Percentiles rank a stretch among this genome's conserved stretches.
Conservation (phyloP, 2,329 filamentous ascomycete genomes). For the Emergomyces africanus region DNA sequence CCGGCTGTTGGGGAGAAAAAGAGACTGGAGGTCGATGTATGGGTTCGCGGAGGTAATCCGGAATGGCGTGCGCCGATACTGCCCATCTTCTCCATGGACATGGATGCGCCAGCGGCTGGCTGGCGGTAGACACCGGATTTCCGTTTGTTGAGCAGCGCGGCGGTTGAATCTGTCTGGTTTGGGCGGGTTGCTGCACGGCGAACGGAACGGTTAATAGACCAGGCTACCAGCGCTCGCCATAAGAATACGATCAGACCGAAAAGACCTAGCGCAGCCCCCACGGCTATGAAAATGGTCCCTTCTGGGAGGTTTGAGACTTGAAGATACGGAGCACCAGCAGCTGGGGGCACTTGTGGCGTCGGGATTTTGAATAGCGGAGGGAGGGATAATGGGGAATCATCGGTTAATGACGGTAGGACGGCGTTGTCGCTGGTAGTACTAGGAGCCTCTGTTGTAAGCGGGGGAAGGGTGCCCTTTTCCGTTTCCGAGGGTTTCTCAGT, state of each 20-base stretch:
- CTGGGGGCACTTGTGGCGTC: slow-evolving; percentile 66
- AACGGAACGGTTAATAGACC: slow-evolving; percentile 83
- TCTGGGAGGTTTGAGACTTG: slow-evolving; percentile 72
- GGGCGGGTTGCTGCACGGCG: slow-evolving; percentile 70
- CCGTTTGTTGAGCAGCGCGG: slow-evolving; percentile 40
- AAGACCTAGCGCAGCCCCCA: slow-evolving; percentile 76
- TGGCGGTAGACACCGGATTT: slow-evolving; percentile 20
- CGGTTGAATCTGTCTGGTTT: slow-evolving; percentile 47
- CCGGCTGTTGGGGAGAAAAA: slow-evolving; percentile 94
- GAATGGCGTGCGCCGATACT: slow-evolving; percentile 23
- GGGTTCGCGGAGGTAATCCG: slow-evolving; percentile 24
- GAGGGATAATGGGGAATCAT: slow-evolving; percentile 37
- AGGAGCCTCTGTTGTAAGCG: not conserved
- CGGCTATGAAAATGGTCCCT: slow-evolving; percentile 91
- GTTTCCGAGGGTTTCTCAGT: not conserved
- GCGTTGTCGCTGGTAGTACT: not conserved
- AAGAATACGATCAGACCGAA: slow-evolving; percentile 68
- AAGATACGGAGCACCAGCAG: slow-evolving; percentile 79
- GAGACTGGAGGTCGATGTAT: slow-evolving; percentile 55
- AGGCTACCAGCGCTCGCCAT: slow-evolving; percentile 81
- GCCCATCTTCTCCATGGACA: slow-evolving; percentile 42
- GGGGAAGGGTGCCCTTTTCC: not conserved
- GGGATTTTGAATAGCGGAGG: slow-evolving; percentile 52
- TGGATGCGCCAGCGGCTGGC: slow-evolving; percentile 26
- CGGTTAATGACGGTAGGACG: not conserved